Evolutionary conservation across 2,329 filamentous ascomycete genomes (phyloP).

Genomic region (Sarocladium brachiariae): DNA sequence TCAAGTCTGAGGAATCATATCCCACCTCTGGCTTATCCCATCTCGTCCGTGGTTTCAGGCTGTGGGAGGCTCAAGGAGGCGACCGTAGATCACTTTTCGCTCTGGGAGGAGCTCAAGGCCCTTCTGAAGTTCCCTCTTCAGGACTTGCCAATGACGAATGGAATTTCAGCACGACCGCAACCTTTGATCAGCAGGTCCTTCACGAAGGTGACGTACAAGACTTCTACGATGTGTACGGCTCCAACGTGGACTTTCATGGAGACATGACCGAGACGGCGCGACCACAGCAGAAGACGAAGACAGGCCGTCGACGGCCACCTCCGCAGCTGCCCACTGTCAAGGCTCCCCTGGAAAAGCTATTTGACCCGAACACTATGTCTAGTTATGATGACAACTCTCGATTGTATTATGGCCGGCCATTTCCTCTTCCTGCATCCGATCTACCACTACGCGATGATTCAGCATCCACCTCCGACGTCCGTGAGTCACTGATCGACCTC

Average conservation of each 20-base stretch:
- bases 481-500: slow-evolving; percentile 59
- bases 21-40: slow-evolving; percentile 57
- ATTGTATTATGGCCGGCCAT: slow-evolving; percentile 48
- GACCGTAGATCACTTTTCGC: slow-evolving; percentile 60
- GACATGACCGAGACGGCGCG: slow-evolving; percentile 42
- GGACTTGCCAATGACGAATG: slow-evolving; percentile 52
- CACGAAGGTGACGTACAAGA: slow-evolving; percentile 48
- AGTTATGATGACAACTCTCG: slow-evolving; percentile 59
- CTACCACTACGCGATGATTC: slow-evolving; percentile 54
- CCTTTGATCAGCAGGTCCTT: slow-evolving; percentile 54
- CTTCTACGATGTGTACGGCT: slow-evolving; percentile 55
- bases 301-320: slow-evolving; percentile 48
- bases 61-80: slow-evolving; percentile 71
- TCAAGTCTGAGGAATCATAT: slow-evolving; percentile 53
- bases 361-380: slow-evolving; percentile 58
- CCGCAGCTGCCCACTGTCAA: slow-evolving; percentile 51
- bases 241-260: slow-evolving; percentile 45
- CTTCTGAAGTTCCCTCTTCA: slow-evolving; percentile 36
- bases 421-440: slow-evolving; percentile 41
- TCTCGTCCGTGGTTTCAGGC: slow-evolving; percentile 64
- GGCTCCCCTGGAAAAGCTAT: slow-evolving; percentile 56
- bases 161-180: slow-evolving; percentile 61
- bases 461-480: slow-evolving; percentile 38
- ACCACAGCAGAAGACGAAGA: slow-evolving; percentile 36
- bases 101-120: slow-evolving; percentile 50